Evolutionary conservation across 2,329 filamentous ascomycete species (phyloP), one percentile per base, ranked within the genome.

Genomic region (Fusarium newnesense): DNA sequence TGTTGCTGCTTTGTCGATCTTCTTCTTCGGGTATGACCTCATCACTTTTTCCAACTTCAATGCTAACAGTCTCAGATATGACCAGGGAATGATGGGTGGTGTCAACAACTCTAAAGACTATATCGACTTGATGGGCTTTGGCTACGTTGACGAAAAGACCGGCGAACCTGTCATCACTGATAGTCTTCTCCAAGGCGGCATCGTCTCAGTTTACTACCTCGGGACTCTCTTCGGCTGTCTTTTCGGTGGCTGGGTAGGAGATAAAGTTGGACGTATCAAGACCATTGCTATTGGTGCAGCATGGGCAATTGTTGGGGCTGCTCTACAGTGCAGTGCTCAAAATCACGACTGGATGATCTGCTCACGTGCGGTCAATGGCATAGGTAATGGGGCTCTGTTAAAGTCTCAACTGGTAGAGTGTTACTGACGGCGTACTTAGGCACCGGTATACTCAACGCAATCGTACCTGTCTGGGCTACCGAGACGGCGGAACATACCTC

Each of bases 401-500:
- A 24, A 4, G 19, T 2, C 24, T 9, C 21, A 28, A 7, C 0
- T 5, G 8, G 4, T 6, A 24, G 4, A 7, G 47, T 2, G 11
- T 12, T 9, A 9, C 10, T 53, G 5, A 53, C 24, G 10, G 7
- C 4, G 4, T 2, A 3, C 5, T 7, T 21, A 54, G 92, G 91
- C 4, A 93, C 90, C 2, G 92, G 92, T 13, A 89, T 93, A 49
- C 78, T 93, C 24, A 93, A 93, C 74, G 88, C 90, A 2, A 93
- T 93, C 61, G 87, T 91, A 0, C 92, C 92, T 0, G 91, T 93
- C 2, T 93, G 90, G 90, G 90, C 91, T 1, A 92, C 91, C 0
- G 92, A 93, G 79, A 91, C 89, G 0, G 88, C 90, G 0, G 89
- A 91, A 44, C 90, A 93, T 75, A 92, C 88, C 0, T 90, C 88